Base-by-base conservation (phyloP, 1,139 yeast species). In the Pichia sp. region DNA sequence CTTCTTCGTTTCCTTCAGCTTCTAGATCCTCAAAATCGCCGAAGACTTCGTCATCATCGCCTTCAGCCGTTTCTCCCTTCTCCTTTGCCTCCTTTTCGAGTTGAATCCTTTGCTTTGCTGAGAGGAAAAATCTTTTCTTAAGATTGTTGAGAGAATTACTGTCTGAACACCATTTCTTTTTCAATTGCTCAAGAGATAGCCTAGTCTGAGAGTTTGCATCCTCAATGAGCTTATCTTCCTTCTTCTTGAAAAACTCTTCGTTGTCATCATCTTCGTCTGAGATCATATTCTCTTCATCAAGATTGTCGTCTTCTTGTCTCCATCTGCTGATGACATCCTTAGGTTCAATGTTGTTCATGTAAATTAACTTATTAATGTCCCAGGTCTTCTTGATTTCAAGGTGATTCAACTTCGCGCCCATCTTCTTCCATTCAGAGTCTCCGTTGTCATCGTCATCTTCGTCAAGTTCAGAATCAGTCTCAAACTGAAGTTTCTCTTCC, bases 351-450 rank as follows among this genome's bases (percentile, higher is more conserved):
- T 83, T 82, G 38, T 78, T 75, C 74, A 82, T 68, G 56, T 91
- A 91, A 10, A 91, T 63, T 38, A 91, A 63, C 53, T 83, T 85
- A 51, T 82, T 78, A 43, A 91, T 74, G 56, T 91, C 84, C 88
- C 94, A 84, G 43, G 66, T 62, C 66, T 74, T 58, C 59, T 63
- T 50, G 3, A 66, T 65, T 21, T 63, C 48, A 25, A 60, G 52
- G 52, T 57, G 40, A 45, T 64, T 58, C 60, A 70, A 37, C 54
- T 58, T 46, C 42, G 58, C 38, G 40, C 70, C 52, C 51, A 63
- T 41, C 39, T 47, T 22, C 51, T 63, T 37, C 64, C 69, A 46
- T 33, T 53, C 34, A 4, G 44, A 30, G 1, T 24, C 49, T 6
- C 46, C 49, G n/a, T 48, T 52, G 1, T 50, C 55, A n/a, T n/a